Evolutionary conservation across 805 yeast species (phyloP).

Genomic region (Kuraishia floccosa): DNA sequence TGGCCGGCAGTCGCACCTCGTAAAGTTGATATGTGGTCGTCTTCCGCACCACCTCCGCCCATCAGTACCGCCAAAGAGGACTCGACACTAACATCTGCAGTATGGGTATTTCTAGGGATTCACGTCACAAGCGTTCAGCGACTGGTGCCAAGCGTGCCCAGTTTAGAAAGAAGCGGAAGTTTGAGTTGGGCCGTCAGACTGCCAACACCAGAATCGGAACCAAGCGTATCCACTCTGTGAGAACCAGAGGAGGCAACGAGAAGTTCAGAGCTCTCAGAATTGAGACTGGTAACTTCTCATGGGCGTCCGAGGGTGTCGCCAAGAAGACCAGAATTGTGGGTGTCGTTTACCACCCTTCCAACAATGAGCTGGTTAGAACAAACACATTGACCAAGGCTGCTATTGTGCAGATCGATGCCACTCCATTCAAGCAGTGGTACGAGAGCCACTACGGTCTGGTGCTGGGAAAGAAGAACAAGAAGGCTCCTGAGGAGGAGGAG

Average conservation of each 20-base stretch:
- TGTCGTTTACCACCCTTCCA: constrained; percentile 99
- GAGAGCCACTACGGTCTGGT: constrained; percentile 96
- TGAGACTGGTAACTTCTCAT: constrained; percentile 98
- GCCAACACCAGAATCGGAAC: constrained; percentile 99
- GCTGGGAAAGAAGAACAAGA: constrained; percentile 75
- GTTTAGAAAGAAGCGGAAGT: constrained; percentile 99
- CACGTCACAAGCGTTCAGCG: constrained; percentile 99
- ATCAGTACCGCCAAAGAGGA: no score
- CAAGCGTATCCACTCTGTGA: constrained; percentile 97
- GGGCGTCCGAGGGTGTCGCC: constrained; percentile 98
- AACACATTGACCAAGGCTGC: constrained; percentile 99
- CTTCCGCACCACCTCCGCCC: no score
- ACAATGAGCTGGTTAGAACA: constrained; percentile 99
- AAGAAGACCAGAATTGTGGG: constrained; percentile 98
- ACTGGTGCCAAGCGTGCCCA: constrained; percentile 99
- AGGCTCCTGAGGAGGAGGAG: constrained; percentile 45
- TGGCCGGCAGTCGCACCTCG: no score
- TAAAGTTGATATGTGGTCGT: no score
- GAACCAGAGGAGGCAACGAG: constrained; percentile 99
- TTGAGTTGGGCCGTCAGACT: constrained; percentile 98
- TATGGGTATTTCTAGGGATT: constrained; percentile 99
- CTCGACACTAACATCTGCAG: constrained; percentile 17
- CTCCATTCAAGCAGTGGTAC: constrained; percentile 99
- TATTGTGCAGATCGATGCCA: constrained; percentile 98
- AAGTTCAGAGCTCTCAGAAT: constrained; percentile 99